Evolutionary conservation across 2,329 filamentous ascomycete genomes (phyloP), one percentile per base, ranked within the genome.

Genomic region (Ustulina deusta): DNA sequence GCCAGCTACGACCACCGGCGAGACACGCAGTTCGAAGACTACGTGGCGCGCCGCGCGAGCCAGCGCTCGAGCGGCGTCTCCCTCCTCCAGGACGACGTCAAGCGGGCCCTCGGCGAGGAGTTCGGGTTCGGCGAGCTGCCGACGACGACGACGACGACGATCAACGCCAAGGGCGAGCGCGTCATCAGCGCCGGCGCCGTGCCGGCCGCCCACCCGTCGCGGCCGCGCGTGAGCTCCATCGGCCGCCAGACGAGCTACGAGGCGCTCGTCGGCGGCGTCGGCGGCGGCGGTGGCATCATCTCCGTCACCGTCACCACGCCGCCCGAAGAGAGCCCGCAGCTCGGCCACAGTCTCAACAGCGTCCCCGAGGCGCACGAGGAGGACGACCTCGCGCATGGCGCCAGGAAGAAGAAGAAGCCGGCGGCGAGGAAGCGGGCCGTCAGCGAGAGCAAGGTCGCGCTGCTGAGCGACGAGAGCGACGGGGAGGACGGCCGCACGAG

Each of bases 11-110:
- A 77, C 60, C 83, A 85, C 74, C 77, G 81, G 75, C 79, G 83
- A 6, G 81, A 84, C 61, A 85, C 83, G 3, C 79, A 82, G 62
- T 85, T 84, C 65, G 83, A 85, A 56, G 79, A 81, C 5, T 85
- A 83, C 72, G 71, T 83, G 20, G 78, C 79, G 27, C 78, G 77
- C 9, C 78, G 78, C 11, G 70, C 67, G 3, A 77, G 75, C 61
- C 67, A 57, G 38, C 56, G 49, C 27, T 54, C 36, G n/a, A 44
- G 78, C 27, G 17, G 40, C 38, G 15, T 13, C 10, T 52, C 60
- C 9, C 66, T 72, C 17, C 69, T 52, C 17, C 49, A 71, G 11
- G 72, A 74, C 3, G 77, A 78, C 48, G 69, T 77, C 6, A 74
- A 77, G 40, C 73, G 74, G 13, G 77, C 72, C 1, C 63, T 78